Evolutionary conservation across 2,329 filamentous ascomycete species (phyloP).

Genomic region (Colletotrichum tamarilloi): DNA sequence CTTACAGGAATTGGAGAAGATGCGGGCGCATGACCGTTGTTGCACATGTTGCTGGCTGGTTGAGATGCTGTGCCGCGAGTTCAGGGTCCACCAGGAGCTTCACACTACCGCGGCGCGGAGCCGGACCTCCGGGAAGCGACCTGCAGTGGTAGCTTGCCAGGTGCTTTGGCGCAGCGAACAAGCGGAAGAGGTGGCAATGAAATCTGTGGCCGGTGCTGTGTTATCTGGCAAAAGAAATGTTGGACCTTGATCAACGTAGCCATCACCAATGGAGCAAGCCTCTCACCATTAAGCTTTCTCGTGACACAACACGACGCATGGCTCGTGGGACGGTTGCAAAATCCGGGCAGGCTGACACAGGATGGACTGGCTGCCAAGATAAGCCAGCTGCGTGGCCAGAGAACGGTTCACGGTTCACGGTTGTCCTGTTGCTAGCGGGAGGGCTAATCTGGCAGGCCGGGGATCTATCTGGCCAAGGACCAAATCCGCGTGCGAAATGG

Average conservation of each 20-base stretch:
- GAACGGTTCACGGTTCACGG: slow-evolving; percentile 33
- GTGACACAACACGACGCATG: slow-evolving; percentile 30
- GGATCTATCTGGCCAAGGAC: slow-evolving; percentile 16
- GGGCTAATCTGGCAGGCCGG: slow-evolving; percentile 30
- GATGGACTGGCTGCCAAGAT: slow-evolving; percentile 10
- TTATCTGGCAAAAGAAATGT: not conserved
- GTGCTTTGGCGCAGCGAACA: not conserved
- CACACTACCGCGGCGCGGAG: slow-evolving; percentile 15
- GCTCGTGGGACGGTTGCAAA: slow-evolving; percentile 6
- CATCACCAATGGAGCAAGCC: not conserved
- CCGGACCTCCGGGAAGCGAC: slow-evolving; percentile 13
- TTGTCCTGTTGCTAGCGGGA: slow-evolving; percentile 33
- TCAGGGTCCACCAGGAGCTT: not conserved
- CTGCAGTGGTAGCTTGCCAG: not conserved
- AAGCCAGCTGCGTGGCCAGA: slow-evolving; percentile 25
- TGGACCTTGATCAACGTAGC: not conserved
- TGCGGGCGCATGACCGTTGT: slow-evolving; percentile 7
- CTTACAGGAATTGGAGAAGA: not conserved
- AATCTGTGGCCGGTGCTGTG: not conserved
- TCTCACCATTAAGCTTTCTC: slow-evolving; percentile 25
- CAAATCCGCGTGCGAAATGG: slow-evolving; percentile 3
- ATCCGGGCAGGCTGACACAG: not conserved
- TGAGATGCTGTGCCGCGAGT: not conserved
- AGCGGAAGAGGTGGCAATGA: not conserved
- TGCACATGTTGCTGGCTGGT: slow-evolving; percentile 13